Evolutionary conservation across 2,329 filamentous ascomycete genomes (phyloP).

Genomic region (Thelonectria blattea): DNA sequence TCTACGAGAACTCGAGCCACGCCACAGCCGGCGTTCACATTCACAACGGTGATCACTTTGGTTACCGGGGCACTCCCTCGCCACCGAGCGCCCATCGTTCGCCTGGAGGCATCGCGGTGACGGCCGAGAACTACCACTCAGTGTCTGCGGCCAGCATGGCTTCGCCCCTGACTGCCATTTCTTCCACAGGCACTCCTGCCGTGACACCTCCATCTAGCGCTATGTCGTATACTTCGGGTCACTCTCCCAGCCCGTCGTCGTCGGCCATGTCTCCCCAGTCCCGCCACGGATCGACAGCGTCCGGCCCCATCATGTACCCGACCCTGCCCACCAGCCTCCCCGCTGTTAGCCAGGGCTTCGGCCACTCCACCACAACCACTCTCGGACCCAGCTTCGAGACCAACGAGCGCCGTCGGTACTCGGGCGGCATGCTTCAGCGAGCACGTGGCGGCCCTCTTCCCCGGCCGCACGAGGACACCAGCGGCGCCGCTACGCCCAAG

Average conservation of each 20-base stretch:
- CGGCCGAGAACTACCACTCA: slow-evolving; percentile 46
- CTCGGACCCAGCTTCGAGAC: slow-evolving; percentile 71
- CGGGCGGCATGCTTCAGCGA: slow-evolving; percentile 70
- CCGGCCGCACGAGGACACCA: slow-evolving; percentile 45
- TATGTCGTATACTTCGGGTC: slow-evolving; percentile 77
- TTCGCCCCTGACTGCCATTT: slow-evolving; percentile 64
- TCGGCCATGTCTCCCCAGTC: slow-evolving; percentile 72
- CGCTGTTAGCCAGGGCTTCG: slow-evolving; percentile 72
- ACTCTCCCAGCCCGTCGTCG: slow-evolving; percentile 76
- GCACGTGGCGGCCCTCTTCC: slow-evolving; percentile 54
- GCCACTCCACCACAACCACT: slow-evolving; percentile 72
- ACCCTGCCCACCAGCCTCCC: slow-evolving; percentile 63
- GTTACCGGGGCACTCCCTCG: slow-evolving; percentile 64
- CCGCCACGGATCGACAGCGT: slow-evolving; percentile 64
- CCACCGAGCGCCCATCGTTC: slow-evolving; percentile 51
- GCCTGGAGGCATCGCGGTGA: slow-evolving; percentile 42
- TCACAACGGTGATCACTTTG: slow-evolving; percentile 69
- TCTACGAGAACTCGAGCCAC: slow-evolving; percentile 90
- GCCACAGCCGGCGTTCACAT: slow-evolving; percentile 81
- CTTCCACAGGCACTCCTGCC: slow-evolving; percentile 73
- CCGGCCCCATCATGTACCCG: slow-evolving; percentile 71
- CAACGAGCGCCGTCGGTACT: slow-evolving; percentile 69
- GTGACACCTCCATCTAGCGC: slow-evolving; percentile 78
- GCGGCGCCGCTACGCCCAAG: slow-evolving; percentile 52
- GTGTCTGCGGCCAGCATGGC: slow-evolving; percentile 63